Percentiles rank a stretch among this genome's conserved stretches.
These are phyloP conservation scores for Neurospora sp. DNA, from an alignment of 495 filamentous ascomycete genomes.

Conservation along the genomic window DNA sequence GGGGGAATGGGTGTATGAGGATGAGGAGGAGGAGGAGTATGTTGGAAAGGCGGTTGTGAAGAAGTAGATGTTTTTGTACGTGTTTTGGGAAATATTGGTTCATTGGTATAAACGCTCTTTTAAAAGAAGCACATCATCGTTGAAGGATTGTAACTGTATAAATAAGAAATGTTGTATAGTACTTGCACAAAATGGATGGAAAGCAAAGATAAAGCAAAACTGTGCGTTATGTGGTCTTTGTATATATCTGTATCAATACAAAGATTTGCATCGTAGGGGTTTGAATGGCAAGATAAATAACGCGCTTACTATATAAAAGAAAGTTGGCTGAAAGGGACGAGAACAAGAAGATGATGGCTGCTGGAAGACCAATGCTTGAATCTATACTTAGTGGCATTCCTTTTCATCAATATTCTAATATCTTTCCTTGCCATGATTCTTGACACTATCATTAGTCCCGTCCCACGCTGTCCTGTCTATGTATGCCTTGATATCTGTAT, in stretches of 20 bases:
- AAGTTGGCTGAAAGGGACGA: neutral
- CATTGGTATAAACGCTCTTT: neutral
- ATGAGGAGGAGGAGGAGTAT: slow-evolving; percentile 33
- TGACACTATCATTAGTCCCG: neutral
- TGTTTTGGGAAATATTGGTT: neutral
- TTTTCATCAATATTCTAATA: neutral
- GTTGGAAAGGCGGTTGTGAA: slow-evolving; percentile 5
- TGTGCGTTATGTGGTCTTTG: neutral
- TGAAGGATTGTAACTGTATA: neutral
- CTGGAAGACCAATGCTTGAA: neutral
- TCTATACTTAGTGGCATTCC: neutral
- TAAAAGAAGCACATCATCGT: neutral
- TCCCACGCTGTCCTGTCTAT: neutral
- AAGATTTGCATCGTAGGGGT: neutral
- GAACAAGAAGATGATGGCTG: neutral
- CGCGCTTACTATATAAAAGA: neutral
- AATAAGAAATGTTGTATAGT: neutral
- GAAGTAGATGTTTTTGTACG: neutral
- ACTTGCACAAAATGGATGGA: neutral
- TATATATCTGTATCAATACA: neutral
- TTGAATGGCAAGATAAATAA: neutral
- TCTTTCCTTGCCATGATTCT: neutral
- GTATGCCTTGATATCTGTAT: neutral
- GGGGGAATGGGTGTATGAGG: slow-evolving; percentile 33
- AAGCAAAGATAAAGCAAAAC: neutral